These are phyloP conservation scores for Aschersonia sp. DNA, from an alignment of 2,329 filamentous ascomycete genomes.

Conservation along the genomic window DNA sequence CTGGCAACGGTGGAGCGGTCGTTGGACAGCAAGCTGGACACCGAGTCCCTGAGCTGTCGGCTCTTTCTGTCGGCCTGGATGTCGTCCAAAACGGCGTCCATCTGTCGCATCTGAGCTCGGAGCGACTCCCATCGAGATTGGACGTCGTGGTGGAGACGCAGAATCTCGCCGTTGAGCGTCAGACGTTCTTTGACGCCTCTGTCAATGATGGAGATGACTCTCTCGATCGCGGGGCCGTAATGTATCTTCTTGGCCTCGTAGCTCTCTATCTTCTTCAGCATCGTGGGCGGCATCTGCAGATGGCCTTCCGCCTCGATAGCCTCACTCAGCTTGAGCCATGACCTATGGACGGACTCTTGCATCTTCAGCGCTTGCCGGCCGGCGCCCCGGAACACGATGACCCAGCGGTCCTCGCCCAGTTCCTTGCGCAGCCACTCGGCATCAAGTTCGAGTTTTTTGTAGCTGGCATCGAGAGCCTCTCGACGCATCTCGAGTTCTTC, in stretches of 20 bases:
- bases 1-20: constrained; percentile 61
- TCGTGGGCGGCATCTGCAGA: constrained; percentile 51
- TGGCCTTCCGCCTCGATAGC: constrained; percentile 62
- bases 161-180: constrained; percentile 89
- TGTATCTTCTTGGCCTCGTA: constrained; percentile 93
- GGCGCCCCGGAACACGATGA: constrained; percentile 86
- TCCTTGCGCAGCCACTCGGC: constrained; percentile 82
- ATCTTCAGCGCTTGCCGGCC: constrained; percentile 88
- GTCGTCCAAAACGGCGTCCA: constrained; percentile 64
- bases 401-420: constrained; percentile 89
- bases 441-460: constrained; percentile 78
- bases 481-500: constrained; percentile 71
- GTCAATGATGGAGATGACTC: constrained; percentile 83
- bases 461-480: constrained; percentile 63
- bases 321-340: constrained; percentile 68
- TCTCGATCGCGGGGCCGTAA: constrained; percentile 84
- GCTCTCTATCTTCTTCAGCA: constrained; percentile 75
- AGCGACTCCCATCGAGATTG: constrained; percentile 67
- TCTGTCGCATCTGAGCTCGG: constrained; percentile 61
- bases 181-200: constrained; percentile 91
- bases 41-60: constrained; percentile 76
- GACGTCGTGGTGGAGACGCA: constrained; percentile 75
- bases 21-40: constrained; percentile 81
- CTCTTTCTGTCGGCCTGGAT: constrained; percentile 46
- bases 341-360: constrained; percentile 88